phyloP scores from a whole-genome alignment of 108 stramenopile species.

The Conticribra weissflogii region DNA sequence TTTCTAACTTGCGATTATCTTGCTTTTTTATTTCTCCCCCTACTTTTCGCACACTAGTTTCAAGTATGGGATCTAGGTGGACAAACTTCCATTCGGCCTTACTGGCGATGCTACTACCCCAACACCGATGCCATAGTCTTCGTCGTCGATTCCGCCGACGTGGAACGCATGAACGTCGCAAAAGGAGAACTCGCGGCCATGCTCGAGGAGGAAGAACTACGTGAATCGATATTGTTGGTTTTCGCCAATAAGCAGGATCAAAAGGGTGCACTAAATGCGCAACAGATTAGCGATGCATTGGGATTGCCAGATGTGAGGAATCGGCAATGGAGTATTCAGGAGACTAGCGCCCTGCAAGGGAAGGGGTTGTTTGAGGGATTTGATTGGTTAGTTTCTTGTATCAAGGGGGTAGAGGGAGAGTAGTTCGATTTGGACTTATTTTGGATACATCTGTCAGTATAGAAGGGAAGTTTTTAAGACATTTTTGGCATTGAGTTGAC shows the following conservation, averaged over 20 bases:
- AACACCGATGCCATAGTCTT: slow-evolving; percentile 99
- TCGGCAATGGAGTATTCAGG: slow-evolving; percentile 99
- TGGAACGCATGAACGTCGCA: slow-evolving; percentile 94
- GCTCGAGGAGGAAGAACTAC: slow-evolving; percentile 98
- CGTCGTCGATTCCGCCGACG: slow-evolving; percentile 98
- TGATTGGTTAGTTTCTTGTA: slow-evolving; percentile 97
- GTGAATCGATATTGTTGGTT: slow-evolving; percentile 95
- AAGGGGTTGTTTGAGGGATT: slow-evolving; percentile 99
- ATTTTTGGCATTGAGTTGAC: no score
- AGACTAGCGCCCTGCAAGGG: slow-evolving; percentile 98
- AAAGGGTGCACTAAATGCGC: slow-evolving; percentile 96
- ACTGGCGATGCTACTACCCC: slow-evolving; percentile 99
- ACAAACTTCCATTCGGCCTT: slow-evolving; percentile 98
- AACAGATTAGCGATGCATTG: slow-evolving; percentile 95
- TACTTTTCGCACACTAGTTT: slow-evolving; percentile 73
- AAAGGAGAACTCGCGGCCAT: slow-evolving; percentile 95
- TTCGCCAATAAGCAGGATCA: slow-evolving; percentile 99
- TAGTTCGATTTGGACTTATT: background rate
- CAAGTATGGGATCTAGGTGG: slow-evolving; percentile 99
- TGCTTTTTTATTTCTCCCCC: background rate
- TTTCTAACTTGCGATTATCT: background rate
- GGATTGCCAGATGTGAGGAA: slow-evolving; percentile 96
- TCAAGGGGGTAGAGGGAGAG: slow-evolving; percentile 85
- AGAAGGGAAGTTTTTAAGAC: no score
- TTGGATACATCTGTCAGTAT: no score